Evolutionary conservation across 441 rosid species (phyloP).

Genomic region (Viola pubescens): DNA sequence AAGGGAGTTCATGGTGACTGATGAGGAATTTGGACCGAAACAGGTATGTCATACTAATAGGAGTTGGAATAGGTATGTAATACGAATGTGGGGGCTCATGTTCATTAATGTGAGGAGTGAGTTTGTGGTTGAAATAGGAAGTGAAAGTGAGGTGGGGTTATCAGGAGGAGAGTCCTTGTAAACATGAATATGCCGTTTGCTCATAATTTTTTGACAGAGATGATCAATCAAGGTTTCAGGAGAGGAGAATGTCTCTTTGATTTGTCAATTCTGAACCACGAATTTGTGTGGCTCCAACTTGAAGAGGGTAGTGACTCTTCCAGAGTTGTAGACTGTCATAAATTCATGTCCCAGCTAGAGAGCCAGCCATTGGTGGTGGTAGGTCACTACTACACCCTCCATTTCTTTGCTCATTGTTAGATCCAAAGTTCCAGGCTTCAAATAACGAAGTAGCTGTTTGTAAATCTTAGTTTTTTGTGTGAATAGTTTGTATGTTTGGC

Average conservation of each 20-base stretch:
- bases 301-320: background rate
- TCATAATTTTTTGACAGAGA: constrained; percentile 1
- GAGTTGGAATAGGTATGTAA: constrained; percentile 9
- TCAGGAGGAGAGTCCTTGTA: constrained; percentile 4
- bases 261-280: constrained; percentile 26
- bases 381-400: too few species aligned
- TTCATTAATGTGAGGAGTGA: constrained; percentile 37
- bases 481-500: too few species aligned
- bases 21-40: background rate
- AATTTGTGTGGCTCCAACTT: constrained; percentile 15
- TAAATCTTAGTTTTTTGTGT: too few species aligned
- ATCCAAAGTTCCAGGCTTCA: too few species aligned
- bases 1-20: constrained; percentile 25
- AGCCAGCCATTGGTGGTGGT: too few species aligned
- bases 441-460: too few species aligned
- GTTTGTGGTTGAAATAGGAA: constrained; percentile 39
- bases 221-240: constrained; percentile 5
- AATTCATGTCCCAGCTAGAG: too few species aligned
- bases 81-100: constrained; percentile 17
- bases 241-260: constrained; percentile 27
- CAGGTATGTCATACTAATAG: background rate
- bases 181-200: background rate
- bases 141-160: constrained; percentile 21
- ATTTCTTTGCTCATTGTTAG: too few species aligned
- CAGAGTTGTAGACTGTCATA: background rate